A percentile compares a stretch with the other conserved stretches of the same genome.
phyloP scores from a whole-genome alignment of 768 basidiomycete genomes.

The Nidularia sp. region DNA sequence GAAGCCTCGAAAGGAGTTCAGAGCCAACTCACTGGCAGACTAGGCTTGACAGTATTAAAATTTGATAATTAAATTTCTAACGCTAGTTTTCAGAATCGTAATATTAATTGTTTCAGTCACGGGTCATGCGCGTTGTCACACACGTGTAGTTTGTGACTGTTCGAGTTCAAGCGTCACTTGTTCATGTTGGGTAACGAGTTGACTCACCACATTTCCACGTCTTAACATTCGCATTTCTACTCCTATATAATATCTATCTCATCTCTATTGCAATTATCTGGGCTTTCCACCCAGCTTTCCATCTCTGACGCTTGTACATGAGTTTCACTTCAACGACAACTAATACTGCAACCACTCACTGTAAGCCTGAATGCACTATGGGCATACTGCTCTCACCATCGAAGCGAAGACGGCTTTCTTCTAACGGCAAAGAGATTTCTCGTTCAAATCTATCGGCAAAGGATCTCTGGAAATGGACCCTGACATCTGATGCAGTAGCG shows the following conservation, averaged over 20 bases:
- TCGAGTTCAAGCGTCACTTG: too few species aligned
- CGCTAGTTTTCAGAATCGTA: too few species aligned
- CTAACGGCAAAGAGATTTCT: background rate
- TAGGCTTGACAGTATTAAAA: too few species aligned
- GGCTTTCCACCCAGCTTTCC: background rate
- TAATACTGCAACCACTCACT: background rate
- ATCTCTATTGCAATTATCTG: background rate
- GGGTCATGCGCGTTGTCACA: too few species aligned
- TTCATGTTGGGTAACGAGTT: too few species aligned
- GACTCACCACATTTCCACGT: too few species aligned
- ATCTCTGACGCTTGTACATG: slow-evolving; percentile 12
- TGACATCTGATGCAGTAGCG: slow-evolving; percentile 50
- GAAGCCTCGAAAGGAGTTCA: too few species aligned
- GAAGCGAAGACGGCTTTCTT: slow-evolving; percentile 9
- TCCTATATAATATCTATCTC: too few species aligned
- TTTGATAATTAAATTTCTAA: too few species aligned
- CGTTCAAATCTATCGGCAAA: slow-evolving; percentile 7
- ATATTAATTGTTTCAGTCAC: too few species aligned
- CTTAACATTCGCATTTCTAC: too few species aligned
- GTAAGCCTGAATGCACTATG: slow-evolving; percentile 4
- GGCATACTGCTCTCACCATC: slow-evolving; percentile 14
- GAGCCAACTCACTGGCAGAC: too few species aligned
- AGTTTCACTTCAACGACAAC: slow-evolving; percentile 12
- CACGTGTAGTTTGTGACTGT: background rate
- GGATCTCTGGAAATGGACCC: slow-evolving; percentile 51